Base-by-base conservation (phyloP, 768 basidiomycete species). In the Imleria badia region DNA sequence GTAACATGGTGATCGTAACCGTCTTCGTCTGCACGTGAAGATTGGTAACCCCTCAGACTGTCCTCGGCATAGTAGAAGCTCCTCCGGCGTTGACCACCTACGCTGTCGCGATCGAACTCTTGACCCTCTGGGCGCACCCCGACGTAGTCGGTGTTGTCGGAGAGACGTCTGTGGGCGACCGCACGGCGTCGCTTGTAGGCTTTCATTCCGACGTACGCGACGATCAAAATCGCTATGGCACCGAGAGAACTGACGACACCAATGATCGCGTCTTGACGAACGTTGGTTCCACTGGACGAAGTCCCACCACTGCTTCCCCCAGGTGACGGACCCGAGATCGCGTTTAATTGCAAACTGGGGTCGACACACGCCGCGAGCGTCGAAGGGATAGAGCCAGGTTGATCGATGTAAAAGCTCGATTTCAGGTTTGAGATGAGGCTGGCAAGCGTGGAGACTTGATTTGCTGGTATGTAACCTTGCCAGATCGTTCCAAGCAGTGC, bases 1-100 rank as follows among this genome's bases (percentile, higher is more conserved):
- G 65, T 70, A 17, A 59, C 58, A 41, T 63, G 68, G 48, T 72
- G 70, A 55, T 71, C 73, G 52, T 69, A 74, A 59, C 72, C 66
- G 13, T 69, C 69, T 41, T 78, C 74, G 44, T 73, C 76, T 36
- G 59, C 60, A 49, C 60, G 72, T 51, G 61, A 68, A 31, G 72
- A 69, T 63, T 80, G 77, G 67, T 69, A 83, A 14, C 85, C 85
- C 38, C 87, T 75, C 68, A 94, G 69, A 58, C 85, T 87, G 66
- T 94, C 91, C 73, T 92, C 91, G 4, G 91, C 91, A 65, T 83
- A 94, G 71, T 92, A 94, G 76, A 92, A 94, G 58, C 86, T 89
- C 54, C 89, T 68, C 50, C 91, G 75, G 53, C 90, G 76, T 67
- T 83, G 82, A 8, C 81, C 89, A 20, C 88, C 89, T 2, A 90